Base-by-base conservation (phyloP, 345 rosid genomes). In the Euphorbia peplus region DNA sequence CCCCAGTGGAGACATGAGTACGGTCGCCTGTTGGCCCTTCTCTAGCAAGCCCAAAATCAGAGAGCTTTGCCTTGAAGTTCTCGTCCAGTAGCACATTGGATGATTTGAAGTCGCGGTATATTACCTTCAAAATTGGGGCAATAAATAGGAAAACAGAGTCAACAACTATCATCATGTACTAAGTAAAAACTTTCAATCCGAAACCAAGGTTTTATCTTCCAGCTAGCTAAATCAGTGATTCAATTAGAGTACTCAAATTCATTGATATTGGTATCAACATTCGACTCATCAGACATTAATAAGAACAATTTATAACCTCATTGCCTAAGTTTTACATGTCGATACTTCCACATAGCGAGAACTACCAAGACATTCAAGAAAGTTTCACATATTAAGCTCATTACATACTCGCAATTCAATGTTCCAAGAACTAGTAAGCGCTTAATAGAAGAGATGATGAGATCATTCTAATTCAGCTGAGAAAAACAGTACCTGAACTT, bases 21-120 rank as follows among this genome's bases (percentile, higher is more conserved):
- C 37, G 80, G 56, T 90, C 86, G 19, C 85, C 99, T 7, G 74
- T 70, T 0, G 99, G 99, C 60, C 99, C 99, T 83, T 90, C 99
- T 80, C 97, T 85, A 24, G 99, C 97, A 70, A 95, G 89, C 51
- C 99, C 99, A 46, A 95, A 95, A 73, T 95, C 99, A 1, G 99
- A 95, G 67, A 95, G 81, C 75, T 95, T 91, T 5, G 95, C 79
- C 60, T 73, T 79, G 13, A 88, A 87, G 28, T 77, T 76, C 56
- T 79, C 79, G 9, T 91, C 90, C 80, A 95, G 70, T 19, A 95
- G 93, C 74, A 95, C 95, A 55, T 95, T 95, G 18, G 99, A 86
- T 66, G 91, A 63, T 70, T 95, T 95, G 77, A 91, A 91, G 74
- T 95, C 99, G 64, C 99, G 85, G 72, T 85, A 95, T 80, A 95